A percentile compares a stretch with the other conserved stretches of the same genome.
Evolutionary conservation across 345 rosid species (phyloP).

Genomic region (Reutealis trisperma): DNA sequence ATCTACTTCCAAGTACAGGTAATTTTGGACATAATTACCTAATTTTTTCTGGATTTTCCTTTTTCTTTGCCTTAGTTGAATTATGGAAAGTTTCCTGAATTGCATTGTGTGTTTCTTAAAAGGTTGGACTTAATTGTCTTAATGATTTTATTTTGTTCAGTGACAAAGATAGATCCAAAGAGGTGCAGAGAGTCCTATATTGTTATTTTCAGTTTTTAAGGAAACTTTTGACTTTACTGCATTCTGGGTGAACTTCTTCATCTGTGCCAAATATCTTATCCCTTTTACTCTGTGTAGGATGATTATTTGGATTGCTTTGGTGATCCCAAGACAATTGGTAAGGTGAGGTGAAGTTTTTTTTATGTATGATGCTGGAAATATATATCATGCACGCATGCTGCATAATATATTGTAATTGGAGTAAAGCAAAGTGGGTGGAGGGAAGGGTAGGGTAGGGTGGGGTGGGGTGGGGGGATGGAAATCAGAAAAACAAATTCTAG

Average conservation of each 20-base stretch:
- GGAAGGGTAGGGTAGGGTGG: not conserved
- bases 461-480: not conserved
- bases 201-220: not conserved
- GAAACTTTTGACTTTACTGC: not conserved
- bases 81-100: not conserved
- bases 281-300: constrained; percentile 32
- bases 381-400: not conserved
- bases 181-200: not conserved
- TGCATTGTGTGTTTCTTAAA: not conserved
- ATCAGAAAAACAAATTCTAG: not conserved
- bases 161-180: not conserved
- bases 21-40: constrained; percentile 3
- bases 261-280: not conserved
- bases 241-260: not conserved
- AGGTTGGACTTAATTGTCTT: not conserved
- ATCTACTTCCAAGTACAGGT: constrained; percentile 51
- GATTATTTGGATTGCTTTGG: constrained; percentile 52
- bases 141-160: not conserved
- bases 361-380: not conserved
- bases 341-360: constrained; percentile 27
- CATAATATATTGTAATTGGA: no score
- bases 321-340: constrained; percentile 43
- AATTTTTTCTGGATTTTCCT: not conserved
- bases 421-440: not conserved
- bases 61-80: not conserved